Evolutionary conservation across 768 basidiomycete species (phyloP).

Genomic region (Podaxis sp.): DNA sequence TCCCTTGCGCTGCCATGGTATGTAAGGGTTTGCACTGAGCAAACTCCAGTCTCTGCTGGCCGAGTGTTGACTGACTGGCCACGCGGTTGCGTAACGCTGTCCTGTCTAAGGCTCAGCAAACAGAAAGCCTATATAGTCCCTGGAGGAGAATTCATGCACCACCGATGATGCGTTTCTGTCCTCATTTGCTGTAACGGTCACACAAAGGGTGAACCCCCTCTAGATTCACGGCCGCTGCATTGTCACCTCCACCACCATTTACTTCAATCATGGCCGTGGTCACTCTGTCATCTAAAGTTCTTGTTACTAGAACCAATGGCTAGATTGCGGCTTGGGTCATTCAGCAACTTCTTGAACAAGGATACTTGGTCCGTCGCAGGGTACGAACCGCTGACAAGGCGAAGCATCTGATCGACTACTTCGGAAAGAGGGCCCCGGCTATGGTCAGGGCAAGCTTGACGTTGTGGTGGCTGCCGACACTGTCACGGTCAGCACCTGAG

Average conservation of each 20-base stretch:
- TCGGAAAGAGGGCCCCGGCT: conserved; percentile 48
- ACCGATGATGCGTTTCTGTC: not conserved
- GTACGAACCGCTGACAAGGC: conserved; percentile 63
- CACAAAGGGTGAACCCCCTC: not conserved
- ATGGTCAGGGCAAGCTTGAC: conserved; percentile 57
- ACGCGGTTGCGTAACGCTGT: too few relatives aligned
- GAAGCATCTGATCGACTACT: conserved; percentile 50
- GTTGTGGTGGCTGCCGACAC: conserved; percentile 71
- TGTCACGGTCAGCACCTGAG: conserved; percentile 23
- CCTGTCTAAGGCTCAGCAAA: conserved; percentile 15
- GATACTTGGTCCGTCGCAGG: conserved; percentile 63
- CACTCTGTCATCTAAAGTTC: conserved; percentile 31
- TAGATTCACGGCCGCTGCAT: too few relatives aligned
- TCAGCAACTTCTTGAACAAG: conserved; percentile 51
- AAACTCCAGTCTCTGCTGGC: too few relatives aligned
- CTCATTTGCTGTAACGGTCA: not conserved
- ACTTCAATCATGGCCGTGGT: conserved; percentile 27
- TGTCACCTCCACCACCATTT: too few relatives aligned
- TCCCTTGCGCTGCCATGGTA: too few relatives aligned
- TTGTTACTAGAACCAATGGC: conserved; percentile 60
- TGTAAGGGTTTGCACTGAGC: too few relatives aligned
- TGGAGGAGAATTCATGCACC: too few relatives aligned
- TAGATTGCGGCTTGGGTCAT: conserved; percentile 62
- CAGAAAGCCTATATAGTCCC: too few relatives aligned
- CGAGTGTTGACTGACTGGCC: too few relatives aligned